These are phyloP conservation scores for Hypoxylon fuscum DNA, from an alignment of 495 filamentous ascomycete genomes.

Conservation along the genomic window DNA sequence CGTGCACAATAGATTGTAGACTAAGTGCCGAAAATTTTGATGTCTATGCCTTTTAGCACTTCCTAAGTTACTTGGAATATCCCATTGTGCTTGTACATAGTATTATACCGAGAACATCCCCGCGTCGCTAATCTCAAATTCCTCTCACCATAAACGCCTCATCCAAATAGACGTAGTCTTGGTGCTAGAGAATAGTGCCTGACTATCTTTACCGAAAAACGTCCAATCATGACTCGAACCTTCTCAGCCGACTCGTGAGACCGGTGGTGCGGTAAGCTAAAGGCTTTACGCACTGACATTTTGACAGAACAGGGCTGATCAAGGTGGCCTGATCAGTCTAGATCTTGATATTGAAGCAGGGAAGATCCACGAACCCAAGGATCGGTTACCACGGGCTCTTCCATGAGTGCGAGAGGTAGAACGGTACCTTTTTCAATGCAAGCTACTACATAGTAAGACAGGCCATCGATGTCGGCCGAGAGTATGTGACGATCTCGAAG, in stretches of 20 bases:
- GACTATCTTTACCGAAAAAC: not conserved
- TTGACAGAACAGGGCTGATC: conserved; percentile 11
- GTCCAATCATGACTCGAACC: not conserved
- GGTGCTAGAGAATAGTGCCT: not conserved
- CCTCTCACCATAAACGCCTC: too few species aligned
- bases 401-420: conserved; percentile 4
- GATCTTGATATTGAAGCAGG: conserved; percentile 21
- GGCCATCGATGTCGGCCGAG: not conserved
- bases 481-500: conserved; percentile 5
- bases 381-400: conserved; percentile 1
- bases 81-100: not conserved
- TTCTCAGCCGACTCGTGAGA: not conserved
- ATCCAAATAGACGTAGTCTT: too few species aligned
- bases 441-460: not conserved
- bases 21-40: conserved; percentile 3
- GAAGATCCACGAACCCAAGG: conserved; percentile 15
- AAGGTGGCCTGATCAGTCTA: conserved; percentile 15
- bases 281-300: conserved; percentile 13
- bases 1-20: not conserved
- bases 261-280: conserved; percentile 4
- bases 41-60: not conserved
- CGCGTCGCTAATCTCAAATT: too few species aligned
- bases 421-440: not conserved
- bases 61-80: not conserved
- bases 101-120: too few species aligned